A percentile compares a stretch with the other conserved stretches of the same genome.
Conservation (phyloP, 1,284 basidiomycete species). For the Malassezia japonica region DNA sequence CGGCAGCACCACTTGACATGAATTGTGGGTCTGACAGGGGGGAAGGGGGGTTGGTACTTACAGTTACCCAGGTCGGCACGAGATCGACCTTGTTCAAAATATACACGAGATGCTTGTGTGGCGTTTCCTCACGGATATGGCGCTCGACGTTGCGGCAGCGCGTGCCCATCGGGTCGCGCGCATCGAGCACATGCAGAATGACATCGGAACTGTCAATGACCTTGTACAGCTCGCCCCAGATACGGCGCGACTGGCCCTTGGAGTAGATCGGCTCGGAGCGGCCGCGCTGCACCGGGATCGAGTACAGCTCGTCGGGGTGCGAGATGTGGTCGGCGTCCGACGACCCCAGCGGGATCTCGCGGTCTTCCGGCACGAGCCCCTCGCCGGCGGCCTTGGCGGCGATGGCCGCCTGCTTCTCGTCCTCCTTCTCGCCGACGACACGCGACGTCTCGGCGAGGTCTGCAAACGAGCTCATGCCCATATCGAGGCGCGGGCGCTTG, state of each 20-base stretch:
- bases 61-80: slow-evolving; percentile 97
- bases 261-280: slow-evolving; percentile 45
- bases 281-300: slow-evolving; percentile 41
- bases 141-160: slow-evolving; percentile 90
- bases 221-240: slow-evolving; percentile 97
- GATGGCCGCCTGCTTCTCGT: slow-evolving; percentile 27
- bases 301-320: slow-evolving; percentile 40
- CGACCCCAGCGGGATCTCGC: slow-evolving; percentile 37
- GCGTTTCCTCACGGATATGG: slow-evolving; percentile 88
- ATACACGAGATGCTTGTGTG: slow-evolving; percentile 92
- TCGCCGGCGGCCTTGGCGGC: slow-evolving; percentile 35
- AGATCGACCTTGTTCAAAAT: slow-evolving; percentile 98
- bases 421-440: slow-evolving; percentile 26
- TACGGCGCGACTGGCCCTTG: slow-evolving; percentile 54
- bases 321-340: slow-evolving; percentile 21
- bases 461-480: slow-evolving; percentile 35
- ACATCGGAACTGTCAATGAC: slow-evolving; percentile 98
- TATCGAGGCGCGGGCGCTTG: slow-evolving; percentile 45
- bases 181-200: slow-evolving; percentile 89
- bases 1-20: slow-evolving; percentile 46
- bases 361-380: slow-evolving; percentile 40
- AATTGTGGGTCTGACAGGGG: slow-evolving; percentile 33
- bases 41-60: slow-evolving; percentile 52
- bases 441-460: slow-evolving; percentile 38
- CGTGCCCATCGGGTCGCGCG: slow-evolving; percentile 91